Evolutionary conservation across 116 monocot species (phyloP).

Genomic region (Cymodocea nodosa): DNA sequence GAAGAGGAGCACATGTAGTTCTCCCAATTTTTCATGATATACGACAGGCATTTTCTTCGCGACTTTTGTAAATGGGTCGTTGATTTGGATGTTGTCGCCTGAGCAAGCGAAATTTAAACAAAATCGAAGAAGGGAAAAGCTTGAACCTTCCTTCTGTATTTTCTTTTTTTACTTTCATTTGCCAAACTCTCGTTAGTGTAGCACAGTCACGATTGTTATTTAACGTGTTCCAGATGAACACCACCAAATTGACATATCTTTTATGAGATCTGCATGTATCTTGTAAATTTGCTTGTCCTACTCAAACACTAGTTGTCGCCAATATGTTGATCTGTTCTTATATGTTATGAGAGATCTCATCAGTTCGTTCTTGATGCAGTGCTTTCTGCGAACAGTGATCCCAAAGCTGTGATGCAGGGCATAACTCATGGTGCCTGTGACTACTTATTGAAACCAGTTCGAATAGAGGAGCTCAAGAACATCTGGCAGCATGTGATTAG

Average conservation of each 20-base stretch:
- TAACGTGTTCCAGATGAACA: background rate
- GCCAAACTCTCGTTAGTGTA: background rate
- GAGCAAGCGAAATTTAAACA: too few species aligned
- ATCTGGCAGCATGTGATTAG: conserved; percentile 97
- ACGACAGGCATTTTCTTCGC: too few species aligned
- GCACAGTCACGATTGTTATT: background rate
- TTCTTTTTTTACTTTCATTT: background rate
- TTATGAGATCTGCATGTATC: background rate
- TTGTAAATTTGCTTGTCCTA: background rate
- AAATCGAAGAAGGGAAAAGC: too few species aligned
- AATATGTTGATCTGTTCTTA: too few species aligned
- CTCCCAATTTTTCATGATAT: too few species aligned
- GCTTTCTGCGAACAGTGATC: conserved; percentile 80
- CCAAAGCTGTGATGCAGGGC: conserved; percentile 87
- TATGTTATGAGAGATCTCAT: background rate
- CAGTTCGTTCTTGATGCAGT: conserved; percentile 29
- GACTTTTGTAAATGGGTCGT: too few species aligned
- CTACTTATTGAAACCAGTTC: conserved; percentile 84
- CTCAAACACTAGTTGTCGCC: too few species aligned
- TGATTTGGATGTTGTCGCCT: too few species aligned
- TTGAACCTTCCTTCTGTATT: background rate
- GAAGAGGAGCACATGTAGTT: too few species aligned
- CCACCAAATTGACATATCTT: background rate
- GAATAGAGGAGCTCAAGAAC: conserved; percentile 84
- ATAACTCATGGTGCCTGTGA: conserved; percentile 96